phyloP scores from a whole-genome alignment of 2,329 filamentous ascomycete species.

The Phyllosticta citrichinensis region DNA sequence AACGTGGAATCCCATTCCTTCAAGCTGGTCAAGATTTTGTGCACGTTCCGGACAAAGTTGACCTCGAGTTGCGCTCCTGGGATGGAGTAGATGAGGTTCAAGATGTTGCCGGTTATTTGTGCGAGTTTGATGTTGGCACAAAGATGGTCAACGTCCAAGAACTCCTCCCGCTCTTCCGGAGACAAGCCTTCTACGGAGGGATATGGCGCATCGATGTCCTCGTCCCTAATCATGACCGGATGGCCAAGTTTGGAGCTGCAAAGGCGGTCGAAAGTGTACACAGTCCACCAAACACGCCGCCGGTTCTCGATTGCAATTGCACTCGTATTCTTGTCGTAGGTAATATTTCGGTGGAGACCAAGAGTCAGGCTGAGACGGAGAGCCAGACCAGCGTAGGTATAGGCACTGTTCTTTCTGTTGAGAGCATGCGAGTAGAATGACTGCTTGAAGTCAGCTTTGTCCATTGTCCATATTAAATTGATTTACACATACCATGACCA shows the following conservation, averaged over 20 bases:
- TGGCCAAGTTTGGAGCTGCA: conserved; percentile 41
- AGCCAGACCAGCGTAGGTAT: conserved; percentile 14
- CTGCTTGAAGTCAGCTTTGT: conserved; percentile 5
- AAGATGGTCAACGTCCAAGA: conserved; percentile 28
- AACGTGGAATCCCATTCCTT: conserved; percentile 30
- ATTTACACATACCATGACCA: conserved; percentile 12
- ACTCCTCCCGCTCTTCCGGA: conserved; percentile 26
- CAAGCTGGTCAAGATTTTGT: conserved; percentile 29
- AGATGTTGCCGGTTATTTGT: conserved; percentile 28
- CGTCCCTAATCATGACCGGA: conserved; percentile 39
- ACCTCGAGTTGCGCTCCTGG: conserved; percentile 13
- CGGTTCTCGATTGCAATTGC: conserved; percentile 13
- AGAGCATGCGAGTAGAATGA: conserved; percentile 16
- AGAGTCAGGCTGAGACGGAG: conserved; percentile 12
- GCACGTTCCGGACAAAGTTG: conserved; percentile 26
- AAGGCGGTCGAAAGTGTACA: conserved; percentile 38
- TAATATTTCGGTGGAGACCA: conserved; percentile 12
- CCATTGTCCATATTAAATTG: not conserved
- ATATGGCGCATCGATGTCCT: conserved; percentile 35
- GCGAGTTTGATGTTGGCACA: conserved; percentile 30
- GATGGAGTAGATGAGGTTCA: conserved; percentile 17
- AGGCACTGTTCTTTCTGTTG: conserved; percentile 15
- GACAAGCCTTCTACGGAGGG: conserved; percentile 24
- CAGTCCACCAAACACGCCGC: conserved; percentile 17
- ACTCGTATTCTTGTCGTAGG: conserved; percentile 8